Base-by-base conservation (phyloP, 2,329 filamentous ascomycete species). In the Teratosphaeriaceae sp. region DNA sequence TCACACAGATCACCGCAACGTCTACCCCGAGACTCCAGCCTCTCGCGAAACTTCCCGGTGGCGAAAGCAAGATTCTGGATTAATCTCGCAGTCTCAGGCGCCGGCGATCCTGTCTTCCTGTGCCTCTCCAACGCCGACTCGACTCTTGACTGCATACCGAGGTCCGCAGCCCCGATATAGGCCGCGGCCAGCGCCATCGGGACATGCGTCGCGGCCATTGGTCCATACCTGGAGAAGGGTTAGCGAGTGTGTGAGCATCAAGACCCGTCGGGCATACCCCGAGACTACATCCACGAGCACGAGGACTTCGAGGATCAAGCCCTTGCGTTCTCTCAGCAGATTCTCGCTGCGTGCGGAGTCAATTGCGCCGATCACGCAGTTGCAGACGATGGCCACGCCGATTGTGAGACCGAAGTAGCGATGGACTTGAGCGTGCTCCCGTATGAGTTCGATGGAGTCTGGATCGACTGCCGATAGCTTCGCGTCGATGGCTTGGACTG, bases 1-100 rank as follows among this genome's bases (percentile, higher is more conserved):
- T n/a, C n/a, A n/a, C n/a, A n/a, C n/a, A n/a, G n/a, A n/a, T n/a
- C n/a, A n/a, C n/a, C n/a, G n/a, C n/a, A n/a, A n/a, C n/a, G n/a
- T n/a, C n/a, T n/a, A n/a, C n/a, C n/a, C 64, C 29, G 6, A 5
- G 29, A n/a, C n/a, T 7, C 5, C 29, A 31, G n/a, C 15, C 29
- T 31, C 29, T 31, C 8, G 7, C 16, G 29, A 15, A 31, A 31
- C 7, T n/a, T 31, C 5, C 29, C 8, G 9, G 29, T n/a, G 6
- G 29, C 29, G 9, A 31, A 31, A 6, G 29, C 29, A 6, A 31
- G 9, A 11, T 31, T 31, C 15, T 8, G n/a, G 29, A 31, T n/a
- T n/a, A 31, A n/a, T 31, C 15, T 5, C 15, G 6, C 16, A 6
- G 15, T 31, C 29, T 31, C 29, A 8, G 29, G 29, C 15, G 29